phyloP scores from a whole-genome alignment of 2,329 filamentous ascomycete genomes.

The Colletotrichum siamense region DNA sequence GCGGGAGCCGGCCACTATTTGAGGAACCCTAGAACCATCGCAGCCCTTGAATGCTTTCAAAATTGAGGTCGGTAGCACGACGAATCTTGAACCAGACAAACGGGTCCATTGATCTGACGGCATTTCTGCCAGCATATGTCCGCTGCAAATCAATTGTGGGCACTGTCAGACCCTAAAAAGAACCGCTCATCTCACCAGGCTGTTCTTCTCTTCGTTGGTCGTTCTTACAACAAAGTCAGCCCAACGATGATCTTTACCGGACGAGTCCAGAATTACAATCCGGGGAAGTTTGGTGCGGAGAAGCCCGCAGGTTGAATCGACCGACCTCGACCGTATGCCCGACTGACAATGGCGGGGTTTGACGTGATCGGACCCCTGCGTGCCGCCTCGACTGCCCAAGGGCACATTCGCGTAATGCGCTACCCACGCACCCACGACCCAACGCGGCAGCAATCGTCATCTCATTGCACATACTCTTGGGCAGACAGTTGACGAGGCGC shows the following conservation, averaged over 20 bases:
- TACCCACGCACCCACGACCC: neutral
- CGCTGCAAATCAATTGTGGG: neutral
- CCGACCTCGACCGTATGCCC: neutral
- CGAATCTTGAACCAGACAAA: neutral
- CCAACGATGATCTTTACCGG: neutral
- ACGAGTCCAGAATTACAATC: neutral
- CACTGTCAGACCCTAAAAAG: neutral
- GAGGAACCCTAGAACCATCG: neutral
- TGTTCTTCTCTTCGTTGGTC: neutral
- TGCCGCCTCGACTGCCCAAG: neutral
- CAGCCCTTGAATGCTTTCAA: neutral
- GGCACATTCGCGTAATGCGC: neutral
- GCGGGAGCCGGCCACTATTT: neutral
- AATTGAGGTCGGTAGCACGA: neutral
- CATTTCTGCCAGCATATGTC: neutral
- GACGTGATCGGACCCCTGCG: neutral
- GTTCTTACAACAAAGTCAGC: neutral
- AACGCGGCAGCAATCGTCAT: constrained; percentile 6
- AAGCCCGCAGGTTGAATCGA: neutral
- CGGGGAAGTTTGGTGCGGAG: neutral
- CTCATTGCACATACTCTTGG: neutral
- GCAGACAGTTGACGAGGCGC: neutral
- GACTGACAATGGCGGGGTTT: neutral
- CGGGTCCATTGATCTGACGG: neutral
- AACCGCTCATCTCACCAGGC: neutral